Percentiles rank a stretch among this genome's conserved stretches.
Evolutionary conservation across 139 green algal species (phyloP).

Genomic region (Micractinium sp.): DNA sequence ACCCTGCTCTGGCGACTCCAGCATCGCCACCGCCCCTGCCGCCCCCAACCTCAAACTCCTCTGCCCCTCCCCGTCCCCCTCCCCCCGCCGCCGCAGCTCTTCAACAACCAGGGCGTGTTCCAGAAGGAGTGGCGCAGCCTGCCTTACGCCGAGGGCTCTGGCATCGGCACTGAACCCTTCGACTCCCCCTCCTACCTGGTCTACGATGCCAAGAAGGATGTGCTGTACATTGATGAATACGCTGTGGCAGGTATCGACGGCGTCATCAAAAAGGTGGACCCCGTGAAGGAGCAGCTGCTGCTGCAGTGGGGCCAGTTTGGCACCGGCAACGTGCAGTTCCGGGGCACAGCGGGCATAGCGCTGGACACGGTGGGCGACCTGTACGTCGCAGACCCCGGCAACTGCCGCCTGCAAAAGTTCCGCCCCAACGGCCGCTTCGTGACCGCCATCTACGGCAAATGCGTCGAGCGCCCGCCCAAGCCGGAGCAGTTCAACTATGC

Average conservation of each 20-base stretch:
- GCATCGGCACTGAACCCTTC: background rate
- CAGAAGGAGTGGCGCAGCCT: background rate
- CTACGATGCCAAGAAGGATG: background rate
- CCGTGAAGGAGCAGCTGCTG: background rate
- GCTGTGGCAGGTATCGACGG: background rate
- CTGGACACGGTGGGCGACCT: background rate
- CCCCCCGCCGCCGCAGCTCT: background rate
- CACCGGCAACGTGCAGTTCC: background rate
- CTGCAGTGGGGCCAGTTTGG: background rate
- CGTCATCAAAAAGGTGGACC: background rate
- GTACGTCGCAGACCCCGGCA: background rate
- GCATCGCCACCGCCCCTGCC: background rate
- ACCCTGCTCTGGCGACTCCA: too few relatives aligned
- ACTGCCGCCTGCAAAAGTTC: conserved; percentile 1
- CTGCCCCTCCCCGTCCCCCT: background rate
- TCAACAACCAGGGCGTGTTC: background rate
- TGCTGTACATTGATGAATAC: background rate
- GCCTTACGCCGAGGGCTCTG: background rate
- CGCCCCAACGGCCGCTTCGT: conserved; percentile 1
- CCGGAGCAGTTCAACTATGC: background rate
- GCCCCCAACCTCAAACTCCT: background rate
- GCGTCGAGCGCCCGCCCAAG: background rate
- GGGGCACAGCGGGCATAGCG: background rate
- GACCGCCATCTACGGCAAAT: background rate
- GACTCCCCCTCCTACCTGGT: background rate